These are phyloP conservation scores for Stipa capillata DNA, from an alignment of 176 grass and related monocot species.

Conservation along the genomic window DNA sequence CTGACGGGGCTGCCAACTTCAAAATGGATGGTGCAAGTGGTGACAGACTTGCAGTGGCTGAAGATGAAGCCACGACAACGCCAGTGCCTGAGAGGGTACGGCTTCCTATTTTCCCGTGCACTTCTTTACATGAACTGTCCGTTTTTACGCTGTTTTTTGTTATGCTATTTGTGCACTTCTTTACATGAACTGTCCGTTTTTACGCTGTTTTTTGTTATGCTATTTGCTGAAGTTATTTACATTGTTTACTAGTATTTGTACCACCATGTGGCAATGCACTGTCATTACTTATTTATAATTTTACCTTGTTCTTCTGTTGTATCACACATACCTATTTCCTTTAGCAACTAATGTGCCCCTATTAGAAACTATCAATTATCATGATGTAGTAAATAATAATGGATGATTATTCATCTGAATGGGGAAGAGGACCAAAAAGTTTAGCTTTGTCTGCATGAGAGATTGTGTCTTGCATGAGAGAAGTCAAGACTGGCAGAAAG, in stretches of 20 bases:
- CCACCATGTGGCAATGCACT: neutral
- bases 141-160: neutral
- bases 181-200: neutral
- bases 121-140: neutral
- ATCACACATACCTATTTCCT: neutral
- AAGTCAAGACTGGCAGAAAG: neutral
- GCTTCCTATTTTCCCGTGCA: neutral
- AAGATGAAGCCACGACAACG: slow-evolving; percentile 28
- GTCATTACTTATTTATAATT: neutral
- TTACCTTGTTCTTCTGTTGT: neutral
- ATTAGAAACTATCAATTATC: neutral
- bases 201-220: neutral
- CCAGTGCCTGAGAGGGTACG: slow-evolving; percentile 39
- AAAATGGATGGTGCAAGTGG: slow-evolving; percentile 41
- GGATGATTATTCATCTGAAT: neutral
- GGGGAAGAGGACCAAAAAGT: neutral
- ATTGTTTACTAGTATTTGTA: neutral
- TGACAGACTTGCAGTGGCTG: slow-evolving; percentile 44
- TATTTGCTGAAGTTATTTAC: neutral
- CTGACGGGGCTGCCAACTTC: neutral
- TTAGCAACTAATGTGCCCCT: neutral
- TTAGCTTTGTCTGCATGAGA: neutral
- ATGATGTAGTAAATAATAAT: neutral
- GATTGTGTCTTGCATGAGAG: neutral
- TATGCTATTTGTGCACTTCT: neutral